These are phyloP conservation scores for Talaromyces borbonicus DNA, from an alignment of 495 filamentous ascomycete genomes.

Conservation along the genomic window DNA sequence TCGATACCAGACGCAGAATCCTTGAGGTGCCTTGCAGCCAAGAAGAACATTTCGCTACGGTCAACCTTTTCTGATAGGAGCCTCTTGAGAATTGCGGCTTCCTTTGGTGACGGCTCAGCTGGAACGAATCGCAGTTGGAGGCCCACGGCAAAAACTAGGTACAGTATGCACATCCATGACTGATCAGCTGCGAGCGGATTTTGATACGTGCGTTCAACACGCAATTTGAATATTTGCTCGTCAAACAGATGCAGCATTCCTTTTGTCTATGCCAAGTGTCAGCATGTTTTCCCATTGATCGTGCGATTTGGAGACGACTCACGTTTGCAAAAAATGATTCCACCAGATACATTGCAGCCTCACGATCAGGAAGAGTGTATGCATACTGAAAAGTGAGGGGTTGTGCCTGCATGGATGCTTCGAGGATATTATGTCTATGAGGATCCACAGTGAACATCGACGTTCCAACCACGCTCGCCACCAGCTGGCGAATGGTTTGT, in stretches of 20 bases:
- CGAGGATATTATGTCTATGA: conserved; percentile 57
- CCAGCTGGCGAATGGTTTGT: conserved; percentile 62
- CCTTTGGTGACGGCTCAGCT: conserved; percentile 34
- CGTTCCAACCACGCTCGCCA: conserved; percentile 52
- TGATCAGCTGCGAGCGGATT: conserved; percentile 40
- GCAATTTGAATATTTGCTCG: conserved; percentile 34
- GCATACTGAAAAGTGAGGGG: conserved; percentile 32
- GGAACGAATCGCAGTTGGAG: conserved; percentile 39
- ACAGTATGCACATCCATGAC: conserved; percentile 43
- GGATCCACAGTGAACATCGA: conserved; percentile 63
- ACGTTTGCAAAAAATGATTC: conserved; percentile 53
- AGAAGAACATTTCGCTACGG: conserved; percentile 49
- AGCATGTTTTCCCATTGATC: not conserved
- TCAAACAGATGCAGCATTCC: conserved; percentile 48
- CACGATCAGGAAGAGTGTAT: conserved; percentile 42
- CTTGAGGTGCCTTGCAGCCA: conserved; percentile 43
- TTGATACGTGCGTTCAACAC: conserved; percentile 41
- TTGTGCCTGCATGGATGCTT: conserved; percentile 38
- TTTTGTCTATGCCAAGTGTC: conserved; percentile 35
- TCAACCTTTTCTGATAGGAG: conserved; percentile 34
- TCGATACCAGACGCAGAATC: conserved; percentile 49
- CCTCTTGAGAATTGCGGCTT: conserved; percentile 41
- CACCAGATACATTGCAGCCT: conserved; percentile 43
- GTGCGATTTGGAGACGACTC: conserved; percentile 10
- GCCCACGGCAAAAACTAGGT: conserved; percentile 50